phyloP scores from a whole-genome alignment of 2,329 filamentous ascomycete species.

The Neofusicoccum sp. region DNA sequence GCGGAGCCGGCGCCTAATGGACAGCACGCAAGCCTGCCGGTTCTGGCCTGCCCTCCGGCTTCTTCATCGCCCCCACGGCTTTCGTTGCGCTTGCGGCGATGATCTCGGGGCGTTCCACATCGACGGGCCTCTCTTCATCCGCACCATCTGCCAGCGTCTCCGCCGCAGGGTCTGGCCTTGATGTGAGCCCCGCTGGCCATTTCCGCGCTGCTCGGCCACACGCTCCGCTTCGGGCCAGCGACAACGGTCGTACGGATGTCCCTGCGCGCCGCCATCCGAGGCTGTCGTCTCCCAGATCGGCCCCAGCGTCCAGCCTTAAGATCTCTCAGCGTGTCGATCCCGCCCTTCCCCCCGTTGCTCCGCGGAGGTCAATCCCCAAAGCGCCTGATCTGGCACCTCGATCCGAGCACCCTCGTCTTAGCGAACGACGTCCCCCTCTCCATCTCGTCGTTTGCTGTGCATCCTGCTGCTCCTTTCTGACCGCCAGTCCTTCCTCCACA shows the following conservation, averaged over 20 bases:
- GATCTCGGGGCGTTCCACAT: too few relatives aligned
- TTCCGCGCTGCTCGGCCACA: not conserved
- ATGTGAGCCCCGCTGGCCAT: not conserved
- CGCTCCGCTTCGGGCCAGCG: not conserved
- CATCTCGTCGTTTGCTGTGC: not conserved
- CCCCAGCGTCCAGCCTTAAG: not conserved
- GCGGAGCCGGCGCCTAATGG: not conserved
- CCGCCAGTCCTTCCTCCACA: not conserved
- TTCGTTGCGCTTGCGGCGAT: too few relatives aligned
- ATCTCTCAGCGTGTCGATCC: conserved; percentile 7
- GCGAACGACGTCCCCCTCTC: not conserved
- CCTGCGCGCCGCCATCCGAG: not conserved
- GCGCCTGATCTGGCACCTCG: not conserved
- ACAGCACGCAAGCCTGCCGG: not conserved
- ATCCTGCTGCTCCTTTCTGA: not conserved
- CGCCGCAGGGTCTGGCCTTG: not conserved
- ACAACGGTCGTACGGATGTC: not conserved
- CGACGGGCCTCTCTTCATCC: too few relatives aligned
- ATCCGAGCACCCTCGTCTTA: not conserved
- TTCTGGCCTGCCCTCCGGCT: not conserved
- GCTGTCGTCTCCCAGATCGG: not conserved
- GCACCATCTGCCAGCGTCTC: too few relatives aligned
- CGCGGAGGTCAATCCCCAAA: not conserved
- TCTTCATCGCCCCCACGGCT: too few relatives aligned
- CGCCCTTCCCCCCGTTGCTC: conserved; percentile 6